A percentile compares a stretch with the other conserved stretches of the same genome.
Conservation (phyloP, 2,329 filamentous ascomycete species). For the Fusarium lyarnte region DNA sequence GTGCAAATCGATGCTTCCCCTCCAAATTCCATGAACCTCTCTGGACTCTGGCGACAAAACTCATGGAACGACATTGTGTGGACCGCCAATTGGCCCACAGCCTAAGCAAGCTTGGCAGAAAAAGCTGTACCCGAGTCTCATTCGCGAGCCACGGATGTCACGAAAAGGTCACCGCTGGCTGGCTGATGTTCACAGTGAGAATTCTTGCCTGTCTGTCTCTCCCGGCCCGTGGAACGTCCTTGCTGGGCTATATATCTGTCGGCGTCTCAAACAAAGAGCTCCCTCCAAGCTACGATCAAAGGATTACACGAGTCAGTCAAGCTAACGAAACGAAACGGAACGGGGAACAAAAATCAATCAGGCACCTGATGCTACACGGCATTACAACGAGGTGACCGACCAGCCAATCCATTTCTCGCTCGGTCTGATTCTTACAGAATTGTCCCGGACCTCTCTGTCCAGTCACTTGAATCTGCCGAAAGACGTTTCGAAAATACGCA, state of each 20-base stretch:
- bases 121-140: constrained; percentile 3
- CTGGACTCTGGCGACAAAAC: neutral
- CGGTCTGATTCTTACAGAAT: neutral
- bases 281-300: neutral
- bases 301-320: neutral
- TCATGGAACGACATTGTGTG: constrained; percentile 31
- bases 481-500: neutral
- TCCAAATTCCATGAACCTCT: neutral
- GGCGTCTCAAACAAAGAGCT: neutral
- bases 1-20: neutral
- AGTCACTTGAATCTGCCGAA: neutral
- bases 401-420: neutral
- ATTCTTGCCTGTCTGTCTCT: neutral
- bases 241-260: constrained; percentile 2
- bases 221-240: neutral
- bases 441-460: neutral
- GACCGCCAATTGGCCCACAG: constrained; percentile 24
- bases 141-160: constrained; percentile 1
- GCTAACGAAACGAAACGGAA: neutral
- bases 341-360: neutral
- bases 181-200: neutral
- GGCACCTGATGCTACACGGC: neutral
- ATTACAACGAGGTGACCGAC: neutral
- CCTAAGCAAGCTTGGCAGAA: constrained; percentile 16
- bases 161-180: constrained; percentile 13